phyloP scores from a whole-genome alignment of 352 stramenopile genomes.

The Phytophthora lateralis region DNA sequence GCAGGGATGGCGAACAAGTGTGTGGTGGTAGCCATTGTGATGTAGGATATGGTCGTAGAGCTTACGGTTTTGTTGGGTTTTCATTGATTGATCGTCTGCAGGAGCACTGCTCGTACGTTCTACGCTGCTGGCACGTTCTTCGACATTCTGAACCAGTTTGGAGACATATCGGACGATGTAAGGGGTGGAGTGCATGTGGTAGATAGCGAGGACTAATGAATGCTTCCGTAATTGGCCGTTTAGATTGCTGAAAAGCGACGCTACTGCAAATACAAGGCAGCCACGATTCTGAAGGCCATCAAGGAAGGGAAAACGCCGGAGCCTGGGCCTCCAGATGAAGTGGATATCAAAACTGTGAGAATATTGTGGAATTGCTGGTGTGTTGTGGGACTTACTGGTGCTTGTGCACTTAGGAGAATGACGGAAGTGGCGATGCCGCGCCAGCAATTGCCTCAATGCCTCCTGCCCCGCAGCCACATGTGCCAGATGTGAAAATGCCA shows the following conservation, averaged over 20 bases:
- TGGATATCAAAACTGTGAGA: slow-evolving; percentile 44
- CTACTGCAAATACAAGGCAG: slow-evolving; percentile 97
- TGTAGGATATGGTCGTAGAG: not conserved
- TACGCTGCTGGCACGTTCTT: slow-evolving; percentile 97
- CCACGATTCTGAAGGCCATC: slow-evolving; percentile 95
- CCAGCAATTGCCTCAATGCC: slow-evolving; percentile 6
- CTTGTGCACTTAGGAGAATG: slow-evolving; percentile 20
- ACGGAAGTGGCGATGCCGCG: slow-evolving; percentile 15
- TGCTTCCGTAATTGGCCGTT: not conserved
- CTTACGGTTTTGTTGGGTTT: not conserved
- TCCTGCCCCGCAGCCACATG: slow-evolving; percentile 24
- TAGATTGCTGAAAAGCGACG: slow-evolving; percentile 87
- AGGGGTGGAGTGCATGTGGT: slow-evolving; percentile 2
- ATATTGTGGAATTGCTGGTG: not conserved
- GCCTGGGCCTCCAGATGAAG: slow-evolving; percentile 77
- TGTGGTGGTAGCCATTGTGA: slow-evolving; percentile 19
- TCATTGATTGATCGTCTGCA: slow-evolving; percentile 21
- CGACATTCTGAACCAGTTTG: slow-evolving; percentile 97
- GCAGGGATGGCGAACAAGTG: slow-evolving; percentile 89
- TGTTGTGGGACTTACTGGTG: not conserved
- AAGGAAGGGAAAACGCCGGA: slow-evolving; percentile 90
- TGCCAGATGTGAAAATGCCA: slow-evolving; percentile 11
- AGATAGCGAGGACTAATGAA: slow-evolving; percentile 4
- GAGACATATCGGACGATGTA: slow-evolving; percentile 80
- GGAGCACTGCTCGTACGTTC: slow-evolving; percentile 94